These are phyloP conservation scores for Friedmanniomyces endolithicus DNA, from an alignment of 495 filamentous ascomycete genomes.

Conservation along the genomic window DNA sequence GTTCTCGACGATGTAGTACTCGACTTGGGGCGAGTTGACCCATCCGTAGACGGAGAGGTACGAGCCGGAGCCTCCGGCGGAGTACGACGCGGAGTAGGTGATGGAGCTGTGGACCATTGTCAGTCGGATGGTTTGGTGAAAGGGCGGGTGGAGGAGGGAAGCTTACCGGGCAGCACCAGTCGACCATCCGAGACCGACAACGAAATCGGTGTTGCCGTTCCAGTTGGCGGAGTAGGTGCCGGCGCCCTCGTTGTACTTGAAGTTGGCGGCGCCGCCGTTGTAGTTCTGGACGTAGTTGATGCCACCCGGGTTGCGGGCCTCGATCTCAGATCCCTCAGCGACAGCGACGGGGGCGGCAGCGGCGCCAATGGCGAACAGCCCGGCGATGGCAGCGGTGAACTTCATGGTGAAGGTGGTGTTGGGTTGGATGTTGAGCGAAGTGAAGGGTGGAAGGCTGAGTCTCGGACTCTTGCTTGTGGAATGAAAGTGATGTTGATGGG, in stretches of 20 bases:
- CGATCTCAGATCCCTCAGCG: background rate
- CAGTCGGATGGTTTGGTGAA: background rate
- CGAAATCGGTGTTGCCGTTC: constrained; percentile 7
- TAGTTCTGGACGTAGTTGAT: constrained; percentile 17
- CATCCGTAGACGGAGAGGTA: constrained; percentile 33
- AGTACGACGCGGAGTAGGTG: constrained; percentile 40
- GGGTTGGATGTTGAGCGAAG: no score
- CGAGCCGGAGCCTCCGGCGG: constrained; percentile 35
- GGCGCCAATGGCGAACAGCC: background rate
- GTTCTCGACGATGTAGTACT: constrained; percentile 20
- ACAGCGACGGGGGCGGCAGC: constrained; percentile 1
- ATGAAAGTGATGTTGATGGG: background rate
- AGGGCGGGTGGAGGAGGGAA: no score
- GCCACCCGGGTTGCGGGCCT: background rate
- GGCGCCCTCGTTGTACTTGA: constrained; percentile 4
- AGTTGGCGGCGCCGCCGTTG: constrained; percentile 5
- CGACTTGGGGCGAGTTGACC: constrained; percentile 9
- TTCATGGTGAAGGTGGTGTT: constrained; percentile 1
- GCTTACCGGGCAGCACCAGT: constrained; percentile 9
- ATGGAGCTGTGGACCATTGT: constrained; percentile 10
- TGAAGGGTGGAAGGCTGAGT: no score
- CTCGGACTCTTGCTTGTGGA: no score
- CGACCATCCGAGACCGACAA: constrained; percentile 10
- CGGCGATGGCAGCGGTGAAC: background rate
- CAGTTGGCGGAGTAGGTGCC: constrained; percentile 12